Base-by-base conservation (phyloP, 2,329 filamentous ascomycete species). In the Ilyonectria destructans region DNA sequence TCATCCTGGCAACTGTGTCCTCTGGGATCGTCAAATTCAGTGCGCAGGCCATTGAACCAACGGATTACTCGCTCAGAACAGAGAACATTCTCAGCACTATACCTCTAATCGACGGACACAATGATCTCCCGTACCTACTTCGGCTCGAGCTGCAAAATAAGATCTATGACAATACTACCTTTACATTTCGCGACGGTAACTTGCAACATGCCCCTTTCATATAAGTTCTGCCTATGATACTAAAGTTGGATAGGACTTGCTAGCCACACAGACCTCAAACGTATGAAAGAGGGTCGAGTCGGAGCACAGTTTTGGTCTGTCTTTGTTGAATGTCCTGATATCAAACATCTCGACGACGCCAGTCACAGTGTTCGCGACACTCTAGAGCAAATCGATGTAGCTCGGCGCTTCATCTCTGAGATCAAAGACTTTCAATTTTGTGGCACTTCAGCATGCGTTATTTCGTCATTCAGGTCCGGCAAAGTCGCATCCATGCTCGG, bases 311-410 rank as follows among this genome's bases (percentile, higher is more conserved):
- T 71, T 40, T 71, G 69, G 69, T 61, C 54, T 9, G 65, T 69
- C 19, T 71, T 66, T 35, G 65, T 71, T 26, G 69, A 71, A 19
- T 71, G 69, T 23, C 48, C 63, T 23, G 19, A 60, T 26, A 29
- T 52, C 1, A 17, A n/a, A 13, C 12, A 45, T 37, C 52, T 57
- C 13, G 56, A 59, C 54, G 48, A 69, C 56, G 15, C 54, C 35
- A 63, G n/a, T 15, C 57, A 57, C 54, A 64, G 56, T 26, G 68
- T 72, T 2, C 62, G 70, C 17, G 68, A 72, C 37, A 72, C 70
- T 3, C 48, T 72, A 2, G 68, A 72, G 58, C 70, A 72, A 60
- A 58, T 72, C 8, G 70, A 72, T n/a, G 68, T 72, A 6, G 43
- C 69, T 1, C 48, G 66, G 21, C 68, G 70, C 21, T 69, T 71